Evolutionary conservation across 2,329 filamentous ascomycete species (phyloP).

Genomic region (Thelonectria rubi): DNA sequence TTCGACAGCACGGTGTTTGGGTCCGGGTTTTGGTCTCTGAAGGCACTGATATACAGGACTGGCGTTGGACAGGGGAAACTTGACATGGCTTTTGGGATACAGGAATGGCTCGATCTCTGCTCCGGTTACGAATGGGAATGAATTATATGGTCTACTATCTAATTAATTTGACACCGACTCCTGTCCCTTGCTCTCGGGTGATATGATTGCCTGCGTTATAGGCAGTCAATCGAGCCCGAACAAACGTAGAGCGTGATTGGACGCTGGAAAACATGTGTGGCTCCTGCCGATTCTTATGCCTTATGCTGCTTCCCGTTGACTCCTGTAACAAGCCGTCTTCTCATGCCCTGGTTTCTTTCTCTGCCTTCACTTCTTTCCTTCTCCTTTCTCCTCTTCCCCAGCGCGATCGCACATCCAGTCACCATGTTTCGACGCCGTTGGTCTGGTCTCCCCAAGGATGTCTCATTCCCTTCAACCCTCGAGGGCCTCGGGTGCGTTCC

Average conservation of each 20-base stretch:
- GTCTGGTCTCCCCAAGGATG: constrained; percentile 75
- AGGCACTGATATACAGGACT: constrained; percentile 34
- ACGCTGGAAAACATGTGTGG: neutral
- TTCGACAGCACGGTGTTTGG: constrained; percentile 37
- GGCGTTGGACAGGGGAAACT: constrained; percentile 39
- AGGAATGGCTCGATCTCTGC: constrained; percentile 29
- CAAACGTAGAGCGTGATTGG: too few species aligned
- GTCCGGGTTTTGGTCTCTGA: constrained; percentile 20
- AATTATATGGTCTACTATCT: neutral
- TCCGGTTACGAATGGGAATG: constrained; percentile 28
- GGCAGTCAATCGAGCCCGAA: too few species aligned
- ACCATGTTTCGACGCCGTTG: constrained; percentile 77
- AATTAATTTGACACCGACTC: too few species aligned
- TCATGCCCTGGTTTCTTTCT: neutral
- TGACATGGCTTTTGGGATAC: constrained; percentile 22
- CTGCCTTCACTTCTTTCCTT: neutral
- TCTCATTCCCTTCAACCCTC: constrained; percentile 71
- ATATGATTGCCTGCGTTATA: too few species aligned
- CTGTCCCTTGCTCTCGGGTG: too few species aligned
- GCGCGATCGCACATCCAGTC: neutral
- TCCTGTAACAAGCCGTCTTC: neutral
- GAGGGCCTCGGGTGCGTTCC: constrained; percentile 73
- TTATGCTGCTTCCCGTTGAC: neutral
- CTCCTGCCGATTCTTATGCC: neutral
- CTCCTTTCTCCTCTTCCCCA: neutral